phyloP scores from a whole-genome alignment of 1,139 yeast species.

The Nakaseomyces bracarensis region DNA sequence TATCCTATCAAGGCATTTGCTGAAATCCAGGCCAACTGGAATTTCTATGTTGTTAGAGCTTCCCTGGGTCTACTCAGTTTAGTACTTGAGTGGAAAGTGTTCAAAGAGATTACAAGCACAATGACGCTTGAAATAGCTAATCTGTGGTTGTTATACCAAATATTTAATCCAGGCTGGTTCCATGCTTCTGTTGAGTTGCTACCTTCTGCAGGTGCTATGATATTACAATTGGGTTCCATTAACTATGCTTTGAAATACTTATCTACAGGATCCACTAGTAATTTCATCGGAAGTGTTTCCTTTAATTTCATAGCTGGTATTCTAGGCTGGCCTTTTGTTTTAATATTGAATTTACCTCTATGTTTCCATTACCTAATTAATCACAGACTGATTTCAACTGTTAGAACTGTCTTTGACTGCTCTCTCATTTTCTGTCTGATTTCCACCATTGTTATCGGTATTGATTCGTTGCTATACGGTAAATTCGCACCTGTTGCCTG shows the following conservation, averaged over 20 bases:
- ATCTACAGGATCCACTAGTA: conserved; percentile 19
- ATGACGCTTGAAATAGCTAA: conserved; percentile 36
- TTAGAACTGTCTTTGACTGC: conserved; percentile 31
- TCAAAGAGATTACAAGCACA: conserved; percentile 21
- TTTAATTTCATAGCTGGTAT: conserved; percentile 62
- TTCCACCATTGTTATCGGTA: conserved; percentile 33
- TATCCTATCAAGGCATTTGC: conserved; percentile 11
- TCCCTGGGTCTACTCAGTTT: conserved; percentile 45
- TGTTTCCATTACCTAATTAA: conserved; percentile 30
- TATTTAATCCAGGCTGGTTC: conserved; percentile 43
- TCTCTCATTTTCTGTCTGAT: conserved; percentile 29
- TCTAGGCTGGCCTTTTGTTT: conserved; percentile 86
- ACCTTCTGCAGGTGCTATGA: conserved; percentile 84
- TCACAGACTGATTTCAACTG: conserved; percentile 25
- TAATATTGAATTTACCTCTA: conserved; percentile 58
- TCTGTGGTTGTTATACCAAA: conserved; percentile 29
- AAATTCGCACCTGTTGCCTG: conserved; percentile 61
- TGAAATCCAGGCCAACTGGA: conserved; percentile 19
- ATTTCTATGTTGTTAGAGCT: conserved; percentile 48
- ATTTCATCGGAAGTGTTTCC: conserved; percentile 31
- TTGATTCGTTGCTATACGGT: conserved; percentile 65
- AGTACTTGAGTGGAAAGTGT: conserved; percentile 26
- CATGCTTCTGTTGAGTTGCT: conserved; percentile 80
- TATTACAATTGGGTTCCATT: conserved; percentile 48
- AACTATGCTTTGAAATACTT: conserved; percentile 27